Conservation (phyloP, 106 monocot genomes). For the Dioscorea dumetorum region DNA sequence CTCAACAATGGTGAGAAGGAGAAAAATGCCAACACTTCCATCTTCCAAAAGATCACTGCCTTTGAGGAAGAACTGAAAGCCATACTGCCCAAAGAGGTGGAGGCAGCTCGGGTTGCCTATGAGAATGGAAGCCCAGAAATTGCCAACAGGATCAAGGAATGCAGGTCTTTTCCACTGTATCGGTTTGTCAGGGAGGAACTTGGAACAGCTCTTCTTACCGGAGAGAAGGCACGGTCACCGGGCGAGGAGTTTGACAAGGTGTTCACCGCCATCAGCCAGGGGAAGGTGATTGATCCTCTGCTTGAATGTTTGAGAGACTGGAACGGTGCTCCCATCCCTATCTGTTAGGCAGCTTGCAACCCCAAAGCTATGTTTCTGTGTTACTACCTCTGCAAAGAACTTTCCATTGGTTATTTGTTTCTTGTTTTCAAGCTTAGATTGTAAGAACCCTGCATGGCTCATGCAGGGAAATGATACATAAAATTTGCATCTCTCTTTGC, state of each 20-base stretch:
- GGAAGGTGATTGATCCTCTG: constrained; percentile 39
- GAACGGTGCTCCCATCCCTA: constrained; percentile 37
- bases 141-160: constrained; percentile 48
- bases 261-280: constrained; percentile 22
- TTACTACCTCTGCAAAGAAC: neutral
- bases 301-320: constrained; percentile 43
- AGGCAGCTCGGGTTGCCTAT: constrained; percentile 25
- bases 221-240: constrained; percentile 52
- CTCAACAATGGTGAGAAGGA: constrained; percentile 53
- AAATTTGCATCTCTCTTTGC: neutral
- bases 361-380: neutral
- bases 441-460: neutral
- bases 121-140: constrained; percentile 35
- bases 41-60: constrained; percentile 49
- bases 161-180: constrained; percentile 66
- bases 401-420: neutral
- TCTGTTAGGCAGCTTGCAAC: constrained; percentile 12
- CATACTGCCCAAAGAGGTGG: constrained; percentile 52
- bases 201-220: constrained; percentile 42
- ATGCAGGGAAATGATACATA: neutral
- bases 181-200: constrained; percentile 63
- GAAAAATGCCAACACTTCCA: constrained; percentile 28
- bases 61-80: constrained; percentile 47
- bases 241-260: constrained; percentile 59
- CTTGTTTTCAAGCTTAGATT: neutral